Base-by-base conservation (phyloP, 257 asterid genomes). In the Penstemon barbatus region DNA sequence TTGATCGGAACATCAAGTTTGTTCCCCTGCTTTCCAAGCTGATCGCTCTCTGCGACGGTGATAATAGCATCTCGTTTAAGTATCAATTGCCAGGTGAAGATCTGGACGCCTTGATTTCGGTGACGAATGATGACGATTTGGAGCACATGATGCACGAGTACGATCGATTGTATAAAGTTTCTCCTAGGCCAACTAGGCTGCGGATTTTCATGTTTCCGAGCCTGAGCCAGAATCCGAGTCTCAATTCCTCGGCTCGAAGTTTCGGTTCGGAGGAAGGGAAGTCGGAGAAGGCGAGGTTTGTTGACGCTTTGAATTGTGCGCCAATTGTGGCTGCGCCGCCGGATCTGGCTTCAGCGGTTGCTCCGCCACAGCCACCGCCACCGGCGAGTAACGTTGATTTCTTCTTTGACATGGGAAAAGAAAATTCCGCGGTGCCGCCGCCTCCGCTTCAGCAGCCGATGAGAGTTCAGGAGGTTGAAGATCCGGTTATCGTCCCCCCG, bases 71-170 rank as follows among this genome's bases (percentile, higher is more conserved):
- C 3, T 83, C 95, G 46, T 89, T 94, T 39, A 94, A 94, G 78
- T 94, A 94, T 62, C 99, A 94, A 78, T 57, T 94, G 13, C 99
- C 97, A 1, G 99, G 96, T 3, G 99, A 94, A 52, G 99, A 94
- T 79, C 91, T 94, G 41, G 99, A 94, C 67, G 96, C 99, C 0
- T 72, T 94, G 84, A 94, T 94, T 54, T 90, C 99, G 0, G 99
- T 94, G 43, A 91, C 97, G 10, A 89, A 74, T 69, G 99, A 91
- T 33, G 99, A 94, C 57, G 99, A 94, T 71, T 80, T 94, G 68
- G 99, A 94, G 75, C 94, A 89, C 63, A 87, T 94, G 99, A 87
- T 94, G 97, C 74, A 82, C 59, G 99, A 91, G 85, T 94, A 85
- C 42, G 99, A 91, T 75, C 86, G 99, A 4, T 70, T 91, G 71